Evolutionary conservation across 139 green algal species (phyloP).

Genomic region (Deuterostichococcus epilithicus): DNA sequence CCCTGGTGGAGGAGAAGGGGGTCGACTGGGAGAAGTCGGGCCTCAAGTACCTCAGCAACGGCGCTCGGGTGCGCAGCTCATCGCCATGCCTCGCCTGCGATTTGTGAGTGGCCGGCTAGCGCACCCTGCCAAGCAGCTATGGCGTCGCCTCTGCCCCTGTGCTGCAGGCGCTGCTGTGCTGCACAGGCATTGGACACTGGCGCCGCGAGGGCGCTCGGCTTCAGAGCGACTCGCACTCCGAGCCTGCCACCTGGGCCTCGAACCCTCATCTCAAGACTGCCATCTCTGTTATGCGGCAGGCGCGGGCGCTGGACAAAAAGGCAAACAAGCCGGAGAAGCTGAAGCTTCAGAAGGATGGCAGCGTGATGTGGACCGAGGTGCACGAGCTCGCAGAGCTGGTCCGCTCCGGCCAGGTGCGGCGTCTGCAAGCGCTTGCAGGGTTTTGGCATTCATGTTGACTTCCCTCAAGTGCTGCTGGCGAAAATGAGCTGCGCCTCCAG

Average conservation of each 20-base stretch:
- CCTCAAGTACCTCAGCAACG: conserved; percentile 59
- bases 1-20: conserved; percentile 22
- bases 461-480: background rate
- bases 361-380: conserved; percentile 69
- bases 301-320: conserved; percentile 57
- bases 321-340: conserved; percentile 76
- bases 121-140: too few species aligned
- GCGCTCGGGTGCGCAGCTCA: conserved; percentile 35
- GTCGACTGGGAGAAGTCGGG: conserved; percentile 39
- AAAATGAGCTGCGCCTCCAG: too few species aligned
- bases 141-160: too few species aligned
- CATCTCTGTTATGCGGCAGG: conserved; percentile 9
- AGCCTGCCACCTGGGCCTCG: too few species aligned
- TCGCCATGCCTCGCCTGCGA: background rate
- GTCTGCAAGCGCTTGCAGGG: background rate
- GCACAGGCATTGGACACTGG: too few species aligned
- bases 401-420: conserved; percentile 19
- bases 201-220: too few species aligned
- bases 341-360: conserved; percentile 80
- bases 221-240: too few species aligned
- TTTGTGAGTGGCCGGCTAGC: too few species aligned
- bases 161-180: too few species aligned
- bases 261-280: too few species aligned
- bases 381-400: conserved; percentile 59
- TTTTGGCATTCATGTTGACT: background rate